Evolutionary conservation across 257 asterid genomes (phyloP), one percentile per base, ranked within the genome.

Genomic region (Primulina huaijiensis): DNA sequence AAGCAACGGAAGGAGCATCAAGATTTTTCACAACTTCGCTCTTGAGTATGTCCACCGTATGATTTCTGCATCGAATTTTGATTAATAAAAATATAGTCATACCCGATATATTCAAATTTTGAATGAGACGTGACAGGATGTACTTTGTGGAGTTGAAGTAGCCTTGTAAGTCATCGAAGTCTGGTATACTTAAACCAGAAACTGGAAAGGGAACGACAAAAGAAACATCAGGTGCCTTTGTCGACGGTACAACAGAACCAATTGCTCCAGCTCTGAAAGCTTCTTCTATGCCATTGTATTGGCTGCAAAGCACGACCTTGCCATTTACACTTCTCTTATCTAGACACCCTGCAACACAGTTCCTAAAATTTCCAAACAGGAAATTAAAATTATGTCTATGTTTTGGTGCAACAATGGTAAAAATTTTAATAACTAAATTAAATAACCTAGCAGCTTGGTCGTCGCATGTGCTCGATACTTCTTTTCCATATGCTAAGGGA

Each of bases 181-280:
- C 0, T 12, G 16, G n/a, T 0, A 14, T 5, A 37, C 29, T 6
- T 14, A 81, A 55, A 50, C 14, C 7, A 16, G 82, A 35, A 37
- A 74, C 70, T 23, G 88, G 72, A 25, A 64, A 14, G 20, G 83
- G 78, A 64, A 64, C 50, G 5, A 70, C 37, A 6, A 3, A 66
- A 50, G 86, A 61, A 7, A 12, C 33, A 50, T 75, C 74, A 38
- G 37, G 6, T 6, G 25, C 1, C 1, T 27, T 9, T 2, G 8
- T 14, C 0, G 40, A 14, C 8, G 6, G 30, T 19, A 7, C 17
- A 33, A 65, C 52, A 29, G 66, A 20, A 43, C 78, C 81, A 12
- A 53, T 0, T 8, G 75, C 75, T 20, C 63, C 79, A 17, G 64
- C 74, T 0, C 0, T 9, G 4, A 3, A 9, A 37, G 56, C 79